A percentile compares a stretch with the other conserved stretches of the same genome.
These are phyloP conservation scores for Yamadazyma nakazawae DNA, from an alignment of 805 yeast genomes.

Conservation along the genomic window DNA sequence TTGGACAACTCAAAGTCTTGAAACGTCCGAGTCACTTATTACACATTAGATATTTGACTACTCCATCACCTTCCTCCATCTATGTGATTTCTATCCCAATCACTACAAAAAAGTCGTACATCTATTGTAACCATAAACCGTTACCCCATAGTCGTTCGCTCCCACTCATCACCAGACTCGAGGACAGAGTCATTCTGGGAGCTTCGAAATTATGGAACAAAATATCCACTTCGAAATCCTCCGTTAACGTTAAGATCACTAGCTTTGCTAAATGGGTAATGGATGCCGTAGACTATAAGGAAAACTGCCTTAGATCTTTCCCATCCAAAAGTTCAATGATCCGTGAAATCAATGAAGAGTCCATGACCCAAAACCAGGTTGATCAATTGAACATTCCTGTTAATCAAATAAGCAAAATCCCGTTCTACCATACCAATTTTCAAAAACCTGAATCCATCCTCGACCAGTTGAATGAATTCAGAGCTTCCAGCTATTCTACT, in stretches of 20 bases:
- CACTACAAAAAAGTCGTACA: constrained; percentile 55
- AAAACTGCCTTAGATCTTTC: constrained; percentile 66
- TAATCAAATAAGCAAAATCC: constrained; percentile 36
- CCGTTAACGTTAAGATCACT: constrained; percentile 60
- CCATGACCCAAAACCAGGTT: constrained; percentile 24
- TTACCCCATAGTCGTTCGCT: constrained; percentile 19
- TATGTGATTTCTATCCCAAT: constrained; percentile 72
- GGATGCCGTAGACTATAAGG: constrained; percentile 74
- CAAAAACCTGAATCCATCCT: constrained; percentile 31
- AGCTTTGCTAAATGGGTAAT: constrained; percentile 49
- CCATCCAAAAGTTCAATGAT: constrained; percentile 66
- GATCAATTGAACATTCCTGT: constrained; percentile 22
- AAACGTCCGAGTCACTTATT: neutral
- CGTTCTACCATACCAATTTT: constrained; percentile 37
- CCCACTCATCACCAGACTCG: constrained; percentile 39
- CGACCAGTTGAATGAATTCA: constrained; percentile 41
- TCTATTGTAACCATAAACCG: constrained; percentile 57
- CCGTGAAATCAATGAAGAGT: constrained; percentile 41
- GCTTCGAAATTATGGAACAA: constrained; percentile 63
- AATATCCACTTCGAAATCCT: constrained; percentile 51
- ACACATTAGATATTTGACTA: neutral
- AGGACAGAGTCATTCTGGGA: constrained; percentile 44
- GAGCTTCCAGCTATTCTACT: constrained; percentile 41
- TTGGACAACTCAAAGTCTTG: neutral
- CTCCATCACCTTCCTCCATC: constrained; percentile 19